phyloP scores from a whole-genome alignment of 2,329 filamentous ascomycete species.

The Fusarium armeniacum region DNA sequence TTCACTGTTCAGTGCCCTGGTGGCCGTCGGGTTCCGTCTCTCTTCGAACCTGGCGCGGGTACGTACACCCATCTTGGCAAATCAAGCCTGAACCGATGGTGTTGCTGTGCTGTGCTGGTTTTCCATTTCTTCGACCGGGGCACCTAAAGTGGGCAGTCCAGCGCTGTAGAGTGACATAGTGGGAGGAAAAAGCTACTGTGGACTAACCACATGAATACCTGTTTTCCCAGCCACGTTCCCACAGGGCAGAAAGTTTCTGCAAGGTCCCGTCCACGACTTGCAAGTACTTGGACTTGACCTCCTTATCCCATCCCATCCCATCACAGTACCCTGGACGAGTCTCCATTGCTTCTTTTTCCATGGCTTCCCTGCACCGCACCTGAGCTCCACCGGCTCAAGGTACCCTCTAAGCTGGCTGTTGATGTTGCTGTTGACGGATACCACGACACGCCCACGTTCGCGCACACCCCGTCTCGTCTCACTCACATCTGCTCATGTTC shows the following conservation, averaged over 20 bases:
- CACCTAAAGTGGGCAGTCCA: slow-evolving; percentile 34
- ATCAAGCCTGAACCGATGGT: slow-evolving; percentile 30
- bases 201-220: slow-evolving; percentile 7
- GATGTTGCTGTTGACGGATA: slow-evolving; percentile 34
- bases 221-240: slow-evolving; percentile 13
- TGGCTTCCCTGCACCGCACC: slow-evolving; percentile 33
- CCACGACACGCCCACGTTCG: slow-evolving; percentile 33
- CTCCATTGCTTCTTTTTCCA: slow-evolving; percentile 47
- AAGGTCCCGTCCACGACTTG: slow-evolving; percentile 25
- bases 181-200: slow-evolving; percentile 9
- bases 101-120: slow-evolving; percentile 31
- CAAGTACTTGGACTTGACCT: slow-evolving; percentile 32
- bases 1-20: slow-evolving; percentile 9
- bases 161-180: slow-evolving; percentile 27
- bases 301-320: slow-evolving; percentile 25
- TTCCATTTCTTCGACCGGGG: slow-evolving; percentile 41
- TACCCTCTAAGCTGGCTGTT: slow-evolving; percentile 8
- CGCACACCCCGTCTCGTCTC: slow-evolving; percentile 41
- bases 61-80: slow-evolving; percentile 41
- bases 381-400: slow-evolving; percentile 34
- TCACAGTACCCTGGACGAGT: slow-evolving; percentile 25
- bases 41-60: slow-evolving; percentile 27
- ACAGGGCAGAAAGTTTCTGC: slow-evolving; percentile 8
- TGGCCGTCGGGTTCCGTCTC: slow-evolving; percentile 11
- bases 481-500: slow-evolving; percentile 39